These are phyloP conservation scores for Dothistroma septosporum DNA, from an alignment of 2,329 filamentous ascomycete species.

Conservation along the genomic window DNA sequence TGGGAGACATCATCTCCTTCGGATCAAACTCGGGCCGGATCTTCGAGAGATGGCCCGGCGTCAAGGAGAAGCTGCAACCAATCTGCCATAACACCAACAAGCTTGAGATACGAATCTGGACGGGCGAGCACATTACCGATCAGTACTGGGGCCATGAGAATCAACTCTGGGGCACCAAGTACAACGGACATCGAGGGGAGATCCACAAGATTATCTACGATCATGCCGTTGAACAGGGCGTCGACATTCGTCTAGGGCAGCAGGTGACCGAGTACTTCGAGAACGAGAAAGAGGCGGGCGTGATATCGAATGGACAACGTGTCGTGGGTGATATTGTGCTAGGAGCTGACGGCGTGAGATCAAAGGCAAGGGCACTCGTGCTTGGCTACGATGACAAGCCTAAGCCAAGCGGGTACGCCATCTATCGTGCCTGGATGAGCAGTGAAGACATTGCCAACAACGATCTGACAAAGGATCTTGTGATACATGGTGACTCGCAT, in stretches of 20 bases:
- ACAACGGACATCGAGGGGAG: slow-evolving; percentile 36
- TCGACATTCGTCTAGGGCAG: slow-evolving; percentile 33
- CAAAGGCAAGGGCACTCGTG: slow-evolving; percentile 49
- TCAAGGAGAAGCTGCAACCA: slow-evolving; percentile 32
- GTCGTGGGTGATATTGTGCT: slow-evolving; percentile 48
- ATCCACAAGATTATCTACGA: slow-evolving; percentile 35
- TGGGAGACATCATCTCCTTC: slow-evolving; percentile 62
- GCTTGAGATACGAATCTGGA: slow-evolving; percentile 30
- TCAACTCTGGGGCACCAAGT: slow-evolving; percentile 29
- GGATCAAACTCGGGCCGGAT: slow-evolving; percentile 59
- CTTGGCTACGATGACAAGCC: slow-evolving; percentile 45
- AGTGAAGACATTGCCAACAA: slow-evolving; percentile 48
- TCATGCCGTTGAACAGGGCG: slow-evolving; percentile 31
- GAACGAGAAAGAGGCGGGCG: slow-evolving; percentile 25
- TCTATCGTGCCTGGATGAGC: slow-evolving; percentile 52
- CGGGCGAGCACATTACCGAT: slow-evolving; percentile 31
- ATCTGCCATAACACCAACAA: slow-evolving; percentile 32
- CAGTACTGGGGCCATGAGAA: slow-evolving; percentile 35
- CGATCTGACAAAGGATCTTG: slow-evolving; percentile 52
- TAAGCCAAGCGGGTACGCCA: slow-evolving; percentile 50
- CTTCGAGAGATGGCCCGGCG: slow-evolving; percentile 54
- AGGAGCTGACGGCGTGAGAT: slow-evolving; percentile 53
- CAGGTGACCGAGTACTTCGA: slow-evolving; percentile 32
- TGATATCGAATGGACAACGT: slow-evolving; percentile 33
- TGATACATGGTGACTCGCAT: slow-evolving; percentile 50